These are phyloP conservation scores for Debaryomyces maramus DNA, from an alignment of 805 yeast species.

Conservation along the genomic window DNA sequence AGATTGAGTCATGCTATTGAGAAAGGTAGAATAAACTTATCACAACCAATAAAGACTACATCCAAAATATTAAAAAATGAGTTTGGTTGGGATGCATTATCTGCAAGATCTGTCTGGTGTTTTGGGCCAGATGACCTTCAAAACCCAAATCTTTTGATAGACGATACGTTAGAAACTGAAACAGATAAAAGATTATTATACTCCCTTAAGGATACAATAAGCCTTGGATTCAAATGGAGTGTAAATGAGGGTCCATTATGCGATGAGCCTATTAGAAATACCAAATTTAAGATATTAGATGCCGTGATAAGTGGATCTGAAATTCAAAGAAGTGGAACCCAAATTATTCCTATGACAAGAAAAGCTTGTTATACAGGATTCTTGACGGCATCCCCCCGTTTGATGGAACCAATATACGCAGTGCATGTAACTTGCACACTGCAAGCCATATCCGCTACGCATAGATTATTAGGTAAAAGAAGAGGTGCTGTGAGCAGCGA, in stretches of 20 bases:
- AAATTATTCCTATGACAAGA: constrained; percentile 77
- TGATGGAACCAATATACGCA: constrained; percentile 79
- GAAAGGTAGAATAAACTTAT: constrained; percentile 40
- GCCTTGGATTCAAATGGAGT: constrained; percentile 84
- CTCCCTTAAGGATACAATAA: constrained; percentile 52
- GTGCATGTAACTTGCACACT: constrained; percentile 58
- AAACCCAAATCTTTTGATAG: constrained; percentile 54
- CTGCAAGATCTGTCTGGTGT: constrained; percentile 80
- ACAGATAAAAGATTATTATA: constrained; percentile 55
- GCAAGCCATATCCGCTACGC: constrained; percentile 48
- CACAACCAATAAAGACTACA: constrained; percentile 41
- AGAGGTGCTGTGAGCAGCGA: constrained; percentile 58
- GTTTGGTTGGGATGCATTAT: constrained; percentile 80
- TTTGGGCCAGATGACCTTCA: constrained; percentile 50
- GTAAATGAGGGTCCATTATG: constrained; percentile 88
- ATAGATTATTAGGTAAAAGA: constrained; percentile 54
- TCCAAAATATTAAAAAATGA: constrained; percentile 55
- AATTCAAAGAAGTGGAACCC: constrained; percentile 54
- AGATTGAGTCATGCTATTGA: constrained; percentile 58
- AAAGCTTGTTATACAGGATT: constrained; percentile 83
- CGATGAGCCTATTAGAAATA: constrained; percentile 73
- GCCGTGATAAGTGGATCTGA: constrained; percentile 50
- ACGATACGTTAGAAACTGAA: constrained; percentile 74
- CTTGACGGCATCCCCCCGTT: constrained; percentile 71
- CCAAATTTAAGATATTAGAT: constrained; percentile 70